Evolutionary conservation across 129 eudicot genomes (phyloP).

Genomic region (Tagetes erecta): DNA sequence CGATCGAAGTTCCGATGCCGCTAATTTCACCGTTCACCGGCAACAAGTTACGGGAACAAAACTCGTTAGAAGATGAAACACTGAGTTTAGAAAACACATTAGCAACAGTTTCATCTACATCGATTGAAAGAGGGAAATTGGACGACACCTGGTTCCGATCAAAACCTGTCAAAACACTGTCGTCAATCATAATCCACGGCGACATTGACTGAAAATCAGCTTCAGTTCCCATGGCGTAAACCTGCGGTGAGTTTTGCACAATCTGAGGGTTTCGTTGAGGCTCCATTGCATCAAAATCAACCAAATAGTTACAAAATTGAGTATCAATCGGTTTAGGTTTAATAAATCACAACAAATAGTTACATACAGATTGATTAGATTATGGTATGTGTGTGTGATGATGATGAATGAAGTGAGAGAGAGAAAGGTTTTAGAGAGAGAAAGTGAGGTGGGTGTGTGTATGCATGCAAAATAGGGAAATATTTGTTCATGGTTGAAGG

Average conservation of each 20-base stretch:
- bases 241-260: slow-evolving; percentile 10
- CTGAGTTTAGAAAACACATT: slow-evolving; percentile 25
- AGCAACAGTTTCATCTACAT: slow-evolving; percentile 26
- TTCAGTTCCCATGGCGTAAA: slow-evolving; percentile 15
- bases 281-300: slow-evolving; percentile 28
- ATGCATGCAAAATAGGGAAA: slow-evolving; percentile 54
- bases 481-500: slow-evolving; percentile 39
- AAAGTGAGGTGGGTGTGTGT: neutral
- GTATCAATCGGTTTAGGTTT: neutral
- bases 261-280: slow-evolving; percentile 20
- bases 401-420: slow-evolving; percentile 27
- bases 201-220: slow-evolving; percentile 12
- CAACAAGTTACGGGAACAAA: neutral
- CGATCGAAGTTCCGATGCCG: slow-evolving; percentile 27
- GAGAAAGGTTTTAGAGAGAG: slow-evolving; percentile 8
- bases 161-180: slow-evolving; percentile 5
- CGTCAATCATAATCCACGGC: neutral
- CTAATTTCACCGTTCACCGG: slow-evolving; percentile 18
- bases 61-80: slow-evolving; percentile 15
- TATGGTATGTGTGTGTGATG: neutral
- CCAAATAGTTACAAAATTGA: neutral
- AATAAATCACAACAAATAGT: no score
- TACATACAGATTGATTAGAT: neutral
- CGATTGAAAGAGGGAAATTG: slow-evolving; percentile 2
- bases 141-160: slow-evolving; percentile 21